Evolutionary conservation across 2,329 filamentous ascomycete genomes (phyloP), one percentile per base, ranked within the genome.

Genomic region (Magnaporthiopsis incrustans): DNA sequence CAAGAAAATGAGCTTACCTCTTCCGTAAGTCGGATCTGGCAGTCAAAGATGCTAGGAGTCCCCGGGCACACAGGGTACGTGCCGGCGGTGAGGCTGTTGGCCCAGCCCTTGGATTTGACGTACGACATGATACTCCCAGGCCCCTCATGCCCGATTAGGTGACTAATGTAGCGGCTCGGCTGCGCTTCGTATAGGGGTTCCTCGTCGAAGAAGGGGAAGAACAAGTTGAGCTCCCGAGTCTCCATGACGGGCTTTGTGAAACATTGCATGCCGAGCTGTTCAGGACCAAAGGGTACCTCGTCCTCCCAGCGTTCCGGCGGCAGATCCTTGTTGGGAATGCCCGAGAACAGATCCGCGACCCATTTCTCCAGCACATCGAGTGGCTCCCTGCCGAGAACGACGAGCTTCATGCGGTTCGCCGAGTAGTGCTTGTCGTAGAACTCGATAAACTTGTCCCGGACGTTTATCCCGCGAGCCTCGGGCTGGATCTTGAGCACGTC

Each of bases 181-280:
- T 95, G 90, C 10, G 88, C 87, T 71, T 93, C 89, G 73, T 86
- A 94, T 66, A 92, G 79, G 0, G 85, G 75, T 68, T 96, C 91
- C 73, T 97, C 92, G 68, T 97, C 92, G 25, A 92, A 83, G 73
- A 92, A 96, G 1, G 91, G 89, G 73, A 97, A 97, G 67, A 85
- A 87, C 59, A 97, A 83, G 66, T 90, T 90, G 66, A 97, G 77
- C 63, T 89, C 88, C 64, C 91, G 84, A 25, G 87, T 88, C 68
- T 97, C 92, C 87, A 96, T 93, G 58, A 97, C 92, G 0, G 93
- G 93, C 77, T 95, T 96, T 32, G 90, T 91, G 73, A 94, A 96
- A 63, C 90, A 86, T 74, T 94, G 89, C 50, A 86, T 89, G 4
- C 80, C 79, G 2, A 87, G 76, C 58, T 83, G 78, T 15, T 77